phyloP scores from a whole-genome alignment of 164 flowering plant genomes.

The Kingdonia uniflora region DNA sequence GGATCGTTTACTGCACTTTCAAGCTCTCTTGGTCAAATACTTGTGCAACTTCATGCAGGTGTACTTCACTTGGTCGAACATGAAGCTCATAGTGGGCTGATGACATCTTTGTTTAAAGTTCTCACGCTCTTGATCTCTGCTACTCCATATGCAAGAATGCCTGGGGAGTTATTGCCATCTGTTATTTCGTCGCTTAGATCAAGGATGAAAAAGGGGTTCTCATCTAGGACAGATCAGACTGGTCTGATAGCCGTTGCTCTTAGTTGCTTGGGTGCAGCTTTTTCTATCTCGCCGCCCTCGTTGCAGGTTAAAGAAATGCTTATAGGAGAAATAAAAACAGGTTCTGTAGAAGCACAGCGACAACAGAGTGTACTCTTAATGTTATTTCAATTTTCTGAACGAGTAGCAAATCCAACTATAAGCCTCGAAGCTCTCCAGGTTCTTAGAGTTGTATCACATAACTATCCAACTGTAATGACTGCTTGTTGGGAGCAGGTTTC shows the following conservation, averaged over 20 bases:
- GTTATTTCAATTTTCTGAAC: constrained; percentile 43
- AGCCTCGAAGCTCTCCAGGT: constrained; percentile 92
- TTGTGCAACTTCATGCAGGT: constrained; percentile 93
- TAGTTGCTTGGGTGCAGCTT: constrained; percentile 68
- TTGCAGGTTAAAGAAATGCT: constrained; percentile 49
- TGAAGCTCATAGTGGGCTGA: constrained; percentile 61
- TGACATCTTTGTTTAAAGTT: constrained; percentile 64
- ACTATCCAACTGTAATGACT: constrained; percentile 53
- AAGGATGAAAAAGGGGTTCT: constrained; percentile 42
- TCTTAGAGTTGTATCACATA: constrained; percentile 72
- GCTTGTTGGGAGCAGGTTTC: constrained; percentile 65
- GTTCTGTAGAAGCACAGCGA: constrained; percentile 35
- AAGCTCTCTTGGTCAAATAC: constrained; percentile 74
- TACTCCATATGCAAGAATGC: constrained; percentile 94
- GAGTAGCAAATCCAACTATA: constrained; percentile 26
- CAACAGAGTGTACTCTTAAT: constrained; percentile 33
- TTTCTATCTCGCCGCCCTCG: constrained; percentile 66
- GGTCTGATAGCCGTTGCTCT: constrained; percentile 54
- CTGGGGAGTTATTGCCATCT: constrained; percentile 54
- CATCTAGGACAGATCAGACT: constrained; percentile 50
- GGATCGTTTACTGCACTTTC: constrained; percentile 84
- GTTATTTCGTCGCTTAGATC: constrained; percentile 41
- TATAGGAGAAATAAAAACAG: constrained; percentile 42
- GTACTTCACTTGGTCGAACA: constrained; percentile 51
- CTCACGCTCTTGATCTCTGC: constrained; percentile 71